Percentiles rank a stretch among this genome's conserved stretches.
phyloP scores from a whole-genome alignment of 805 yeast genomes.

The Candida piceae region DNA sequence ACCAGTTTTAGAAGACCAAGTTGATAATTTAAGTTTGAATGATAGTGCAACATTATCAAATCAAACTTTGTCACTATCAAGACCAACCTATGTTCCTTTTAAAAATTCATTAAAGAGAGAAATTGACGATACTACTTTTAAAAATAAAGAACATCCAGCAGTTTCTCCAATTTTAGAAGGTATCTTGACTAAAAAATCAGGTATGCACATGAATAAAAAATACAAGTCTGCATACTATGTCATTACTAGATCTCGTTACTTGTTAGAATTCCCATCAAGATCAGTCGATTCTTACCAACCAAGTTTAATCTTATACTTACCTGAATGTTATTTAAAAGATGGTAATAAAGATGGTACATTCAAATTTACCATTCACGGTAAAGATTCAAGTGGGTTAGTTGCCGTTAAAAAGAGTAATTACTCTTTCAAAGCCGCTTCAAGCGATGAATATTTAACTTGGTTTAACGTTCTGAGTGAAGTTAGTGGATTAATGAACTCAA shows the following conservation, averaged over 20 bases:
- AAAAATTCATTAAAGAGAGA: conserved; percentile 30
- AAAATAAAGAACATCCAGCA: conserved; percentile 35
- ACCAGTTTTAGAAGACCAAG: conserved; percentile 5
- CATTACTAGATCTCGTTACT: conserved; percentile 39
- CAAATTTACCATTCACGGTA: conserved; percentile 40
- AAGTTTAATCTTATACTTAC: conserved; percentile 39
- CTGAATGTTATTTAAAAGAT: conserved; percentile 37
- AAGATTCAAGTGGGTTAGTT: conserved; percentile 31
- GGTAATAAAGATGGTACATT: conserved; percentile 30
- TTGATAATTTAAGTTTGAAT: background rate
- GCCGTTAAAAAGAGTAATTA: conserved; percentile 26
- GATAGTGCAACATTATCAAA: background rate
- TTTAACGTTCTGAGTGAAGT: conserved; percentile 33
- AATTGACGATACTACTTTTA: conserved; percentile 31
- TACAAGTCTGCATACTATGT: conserved; percentile 43
- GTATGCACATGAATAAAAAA: conserved; percentile 33
- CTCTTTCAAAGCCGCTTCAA: conserved; percentile 38
- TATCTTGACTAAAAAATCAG: conserved; percentile 38
- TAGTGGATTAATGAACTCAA: conserved; percentile 21
- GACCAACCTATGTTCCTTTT: conserved; percentile 8
- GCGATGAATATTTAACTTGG: conserved; percentile 44
- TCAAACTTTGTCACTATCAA: conserved; percentile 1
- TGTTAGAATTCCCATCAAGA: conserved; percentile 43
- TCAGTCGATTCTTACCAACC: conserved; percentile 41
- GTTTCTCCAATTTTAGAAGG: conserved; percentile 46